Base-by-base conservation (phyloP, 192 early-diverging fungal genomes). In the Entomortierella beljakovae region DNA sequence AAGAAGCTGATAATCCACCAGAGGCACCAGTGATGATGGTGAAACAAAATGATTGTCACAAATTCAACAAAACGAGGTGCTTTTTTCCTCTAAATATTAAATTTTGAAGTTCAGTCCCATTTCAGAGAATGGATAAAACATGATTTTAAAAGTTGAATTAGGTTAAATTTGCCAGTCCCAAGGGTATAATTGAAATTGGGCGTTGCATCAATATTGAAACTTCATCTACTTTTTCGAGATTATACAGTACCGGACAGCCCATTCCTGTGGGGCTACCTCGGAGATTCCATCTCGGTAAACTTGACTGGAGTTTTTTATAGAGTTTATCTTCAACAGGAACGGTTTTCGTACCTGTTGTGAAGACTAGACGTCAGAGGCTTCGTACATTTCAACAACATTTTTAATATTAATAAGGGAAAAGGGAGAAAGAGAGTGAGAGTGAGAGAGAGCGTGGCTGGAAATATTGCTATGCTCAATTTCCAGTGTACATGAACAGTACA, bases 201-300 rank as follows among this genome's bases (percentile, higher is more conserved):
- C 25, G 10, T 1, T 3, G 33, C 2, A 9, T 22, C 50, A 13
- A 6, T 1, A 35, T 43, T 20, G 3, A 16, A 40, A 25, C 68
- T 52, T 34, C 22, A 70, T 70, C 68, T 70, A 70, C 68, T 61
- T n/a, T n/a, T 70, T 70, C 68, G 68, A 70, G 68, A 70, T 70
- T 68, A 43, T 50, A 70, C 68, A 70, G 68, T 70, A 54, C 68
- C 59, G 59, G 46, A 31, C 59, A 28, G 50, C 58, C 57, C 43
- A 25, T 56, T 61, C 58, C 42, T 20, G 35, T 58, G 55, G 49
- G 51, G 58, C 38, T 32, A 49, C 43, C 51, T 60, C 67, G 59
- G 68, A 70, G 68, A 70, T 70, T 70, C 68, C 68, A 61, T 70
- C 68, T 70, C 68, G 68, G 56, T 58, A 70, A 59, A 70, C 10